Conservation (phyloP, 1,284 basidiomycete genomes). For the Inonotus obliquus region DNA sequence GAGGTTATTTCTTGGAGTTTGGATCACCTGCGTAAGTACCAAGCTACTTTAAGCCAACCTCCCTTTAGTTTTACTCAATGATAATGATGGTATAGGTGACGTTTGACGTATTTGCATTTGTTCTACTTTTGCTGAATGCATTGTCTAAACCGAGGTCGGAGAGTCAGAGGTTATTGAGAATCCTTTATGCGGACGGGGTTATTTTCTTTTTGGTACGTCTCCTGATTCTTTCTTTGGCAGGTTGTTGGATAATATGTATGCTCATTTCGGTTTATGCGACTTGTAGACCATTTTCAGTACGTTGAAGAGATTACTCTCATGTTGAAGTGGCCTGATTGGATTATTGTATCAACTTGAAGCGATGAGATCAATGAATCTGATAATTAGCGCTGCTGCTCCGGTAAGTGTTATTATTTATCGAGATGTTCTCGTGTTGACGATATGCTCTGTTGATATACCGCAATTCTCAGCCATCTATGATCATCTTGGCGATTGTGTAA, state of each 20-base stretch:
- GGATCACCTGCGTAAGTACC: conserved; percentile 12
- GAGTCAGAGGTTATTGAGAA: conserved; percentile 3
- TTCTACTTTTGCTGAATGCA: conserved; percentile 12
- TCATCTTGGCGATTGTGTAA: conserved; percentile 12
- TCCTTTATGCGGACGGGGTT: conserved; percentile 10
- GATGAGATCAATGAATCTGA: conserved; percentile 12
- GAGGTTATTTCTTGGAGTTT: conserved; percentile 9
- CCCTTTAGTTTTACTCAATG: too few relatives aligned
- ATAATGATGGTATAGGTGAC: too few relatives aligned
- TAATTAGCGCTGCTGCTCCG: conserved; percentile 11
- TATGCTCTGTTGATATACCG: neutral
- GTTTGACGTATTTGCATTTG: conserved; percentile 12
- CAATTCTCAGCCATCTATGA: conserved; percentile 7
- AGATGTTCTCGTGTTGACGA: too few relatives aligned
- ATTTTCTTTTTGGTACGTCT: conserved; percentile 13
- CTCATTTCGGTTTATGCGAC: neutral
- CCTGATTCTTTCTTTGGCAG: too few relatives aligned
- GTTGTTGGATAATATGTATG: too few relatives aligned
- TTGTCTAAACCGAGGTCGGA: conserved; percentile 4
- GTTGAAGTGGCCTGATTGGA: too few relatives aligned
- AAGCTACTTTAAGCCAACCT: too few relatives aligned
- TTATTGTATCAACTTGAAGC: neutral
- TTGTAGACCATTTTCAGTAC: conserved; percentile 10
- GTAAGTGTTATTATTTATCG: conserved; percentile 3
- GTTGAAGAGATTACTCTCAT: neutral